These are phyloP conservation scores for Miscanthus lutarioriparius DNA, from an alignment of 176 grass and related monocot species.

Conservation along the genomic window DNA sequence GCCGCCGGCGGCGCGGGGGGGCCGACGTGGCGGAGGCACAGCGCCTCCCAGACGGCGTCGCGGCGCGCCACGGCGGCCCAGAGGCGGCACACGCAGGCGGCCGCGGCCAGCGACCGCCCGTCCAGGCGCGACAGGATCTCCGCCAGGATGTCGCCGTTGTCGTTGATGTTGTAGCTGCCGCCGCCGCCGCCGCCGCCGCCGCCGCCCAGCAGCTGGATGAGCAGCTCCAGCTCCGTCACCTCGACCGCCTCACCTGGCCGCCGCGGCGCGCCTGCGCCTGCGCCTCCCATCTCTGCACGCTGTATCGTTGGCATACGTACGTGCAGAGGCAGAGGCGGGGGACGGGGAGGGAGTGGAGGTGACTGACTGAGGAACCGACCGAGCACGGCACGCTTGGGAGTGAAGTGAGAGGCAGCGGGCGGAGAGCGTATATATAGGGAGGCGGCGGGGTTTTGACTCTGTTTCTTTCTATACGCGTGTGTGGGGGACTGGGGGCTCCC, in stretches of 20 bases:
- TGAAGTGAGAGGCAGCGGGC: background rate
- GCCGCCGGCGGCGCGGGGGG: background rate
- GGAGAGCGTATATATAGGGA: conserved; percentile 54
- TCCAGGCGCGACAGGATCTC: conserved; percentile 85
- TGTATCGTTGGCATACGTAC: background rate
- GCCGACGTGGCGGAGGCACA: conserved; percentile 72
- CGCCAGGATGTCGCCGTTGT: conserved; percentile 79
- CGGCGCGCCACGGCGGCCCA: conserved; percentile 61
- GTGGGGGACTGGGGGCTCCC: conserved; percentile 5
- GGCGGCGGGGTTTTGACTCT: conserved; percentile 46
- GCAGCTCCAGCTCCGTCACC: conserved; percentile 36
- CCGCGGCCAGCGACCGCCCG: conserved; percentile 71
- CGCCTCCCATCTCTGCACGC: background rate
- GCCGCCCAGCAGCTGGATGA: conserved; percentile 37
- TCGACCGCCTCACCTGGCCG: background rate
- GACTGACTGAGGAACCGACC: background rate
- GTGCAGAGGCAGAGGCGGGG: background rate
- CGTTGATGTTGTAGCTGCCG: conserved; percentile 69
- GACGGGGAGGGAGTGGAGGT: background rate
- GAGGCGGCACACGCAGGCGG: conserved; percentile 68
- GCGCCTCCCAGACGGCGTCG: conserved; percentile 84
- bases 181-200: background rate
- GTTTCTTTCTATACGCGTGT: background rate
- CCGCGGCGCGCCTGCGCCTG: background rate
- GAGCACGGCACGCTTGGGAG: background rate